Base-by-base conservation (phyloP, 345 rosid genomes). In the Microcos paniculata region DNA sequence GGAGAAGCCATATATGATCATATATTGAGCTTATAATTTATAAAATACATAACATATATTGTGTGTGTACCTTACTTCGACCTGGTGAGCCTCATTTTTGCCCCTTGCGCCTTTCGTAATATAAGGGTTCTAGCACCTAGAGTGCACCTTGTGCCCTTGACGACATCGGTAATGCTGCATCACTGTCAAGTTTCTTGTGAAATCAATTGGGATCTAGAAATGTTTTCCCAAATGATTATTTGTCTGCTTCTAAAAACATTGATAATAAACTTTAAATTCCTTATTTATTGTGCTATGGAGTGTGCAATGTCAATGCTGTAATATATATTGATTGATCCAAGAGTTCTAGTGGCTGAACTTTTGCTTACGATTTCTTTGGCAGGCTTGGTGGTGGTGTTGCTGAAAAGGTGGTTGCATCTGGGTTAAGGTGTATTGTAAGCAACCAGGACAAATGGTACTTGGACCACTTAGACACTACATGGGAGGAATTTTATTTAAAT, bases 381-480 rank as follows among this genome's bases (percentile, higher is more conserved):
- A 90, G 97, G 94, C 90, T 91, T 63, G 91, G 87, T 52, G 79
- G 85, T 53, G 90, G 94, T 67, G 92, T 91, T 62, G 91, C 89
- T 75, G 76, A 84, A 73, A 72, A 8, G 67, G 92, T 87, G 73
- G 92, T 90, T 12, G 82, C 78, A n/a, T 64, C 91, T 14, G 94
- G 94, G 51, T 75, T 91, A 43, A 80, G 91, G 69, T 90, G 94
- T 80, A 90, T 90, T 48, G 88, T 91, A 42, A 90, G 97, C 91
- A 90, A 91, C 84, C 90, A 90, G 81, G 92, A 90, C 51, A 84
- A 84, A 72, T 91, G 97, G 97, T 91, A 90, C 56, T 82, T 91
- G 58, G 89, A 90, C 67, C 89, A 90, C 83, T 79, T 88, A 84
- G 87, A 87, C 70, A 76, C 87, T 26, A 55, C 82, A 15, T 91